Evolutionary conservation across 108 stramenopile species (phyloP).

Genomic region (Ochromonas danica): DNA sequence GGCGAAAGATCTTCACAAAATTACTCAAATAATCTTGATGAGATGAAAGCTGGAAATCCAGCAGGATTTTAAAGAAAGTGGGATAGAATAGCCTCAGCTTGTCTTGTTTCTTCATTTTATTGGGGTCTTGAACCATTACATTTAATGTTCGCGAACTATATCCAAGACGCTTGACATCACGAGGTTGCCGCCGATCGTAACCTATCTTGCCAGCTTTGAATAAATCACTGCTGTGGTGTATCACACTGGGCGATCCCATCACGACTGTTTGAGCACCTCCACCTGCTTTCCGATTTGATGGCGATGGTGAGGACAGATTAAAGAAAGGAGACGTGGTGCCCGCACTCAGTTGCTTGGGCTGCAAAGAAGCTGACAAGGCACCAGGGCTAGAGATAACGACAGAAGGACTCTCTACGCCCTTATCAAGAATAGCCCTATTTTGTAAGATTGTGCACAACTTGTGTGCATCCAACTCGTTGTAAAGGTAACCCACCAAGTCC

Average conservation of each 20-base stretch:
- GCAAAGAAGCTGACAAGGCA: background rate
- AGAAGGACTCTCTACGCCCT: background rate
- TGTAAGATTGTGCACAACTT: background rate
- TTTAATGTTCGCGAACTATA: background rate
- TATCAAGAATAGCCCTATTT: background rate
- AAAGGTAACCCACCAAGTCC: constrained; percentile 45
- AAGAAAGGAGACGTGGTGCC: background rate
- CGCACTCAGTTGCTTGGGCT: background rate
- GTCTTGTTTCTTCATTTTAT: background rate
- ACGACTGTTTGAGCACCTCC: too few relatives aligned
- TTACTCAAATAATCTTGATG: constrained; percentile 28
- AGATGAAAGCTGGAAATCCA: constrained; percentile 38
- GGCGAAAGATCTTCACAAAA: constrained; percentile 22
- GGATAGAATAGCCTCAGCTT: background rate
- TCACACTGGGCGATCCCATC: background rate
- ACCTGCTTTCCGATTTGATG: background rate
- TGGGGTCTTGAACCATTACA: background rate
- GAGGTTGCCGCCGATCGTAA: background rate
- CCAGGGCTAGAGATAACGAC: background rate
- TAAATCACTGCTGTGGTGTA: background rate
- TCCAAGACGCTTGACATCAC: background rate
- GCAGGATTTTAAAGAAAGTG: constrained; percentile 31
- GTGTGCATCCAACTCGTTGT: constrained; percentile 23
- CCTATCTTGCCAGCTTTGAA: background rate
- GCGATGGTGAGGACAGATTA: background rate